phyloP scores from a whole-genome alignment of 2,329 filamentous ascomycete genomes.

The Fusarium luffae region DNA sequence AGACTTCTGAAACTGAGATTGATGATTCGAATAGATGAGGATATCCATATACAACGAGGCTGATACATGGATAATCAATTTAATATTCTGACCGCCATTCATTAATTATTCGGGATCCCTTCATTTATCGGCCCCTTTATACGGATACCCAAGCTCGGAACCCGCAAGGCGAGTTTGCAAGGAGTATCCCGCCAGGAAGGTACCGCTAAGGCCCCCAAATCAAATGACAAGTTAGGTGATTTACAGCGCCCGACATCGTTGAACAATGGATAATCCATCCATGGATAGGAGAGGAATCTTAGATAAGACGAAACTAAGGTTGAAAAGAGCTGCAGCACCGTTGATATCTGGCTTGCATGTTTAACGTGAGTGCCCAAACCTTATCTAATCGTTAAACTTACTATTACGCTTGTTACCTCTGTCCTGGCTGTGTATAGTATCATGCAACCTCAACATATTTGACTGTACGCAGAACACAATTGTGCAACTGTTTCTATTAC shows the following conservation, averaged over 20 bases:
- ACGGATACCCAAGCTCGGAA: neutral
- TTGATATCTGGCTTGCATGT: conserved; percentile 3
- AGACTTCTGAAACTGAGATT: neutral
- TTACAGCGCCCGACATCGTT: neutral
- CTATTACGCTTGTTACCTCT: neutral
- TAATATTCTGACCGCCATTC: neutral
- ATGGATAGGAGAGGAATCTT: neutral
- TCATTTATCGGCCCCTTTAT: neutral
- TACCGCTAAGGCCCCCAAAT: too few relatives aligned
- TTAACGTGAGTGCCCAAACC: conserved; percentile 10
- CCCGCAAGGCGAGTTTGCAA: neutral
- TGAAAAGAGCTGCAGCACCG: neutral
- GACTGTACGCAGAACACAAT: neutral
- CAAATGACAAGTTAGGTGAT: neutral
- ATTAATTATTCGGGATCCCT: neutral
- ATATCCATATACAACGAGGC: neutral
- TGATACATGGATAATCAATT: neutral
- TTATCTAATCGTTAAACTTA: conserved; percentile 12
- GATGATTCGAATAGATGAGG: neutral
- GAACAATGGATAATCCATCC: neutral
- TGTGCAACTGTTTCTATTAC: neutral
- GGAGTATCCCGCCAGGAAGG: neutral
- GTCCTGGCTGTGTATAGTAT: neutral
- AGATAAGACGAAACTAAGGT: neutral
- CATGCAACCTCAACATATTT: neutral